phyloP scores from a whole-genome alignment of 306 rosid genomes.

The Lupinus albus region DNA sequence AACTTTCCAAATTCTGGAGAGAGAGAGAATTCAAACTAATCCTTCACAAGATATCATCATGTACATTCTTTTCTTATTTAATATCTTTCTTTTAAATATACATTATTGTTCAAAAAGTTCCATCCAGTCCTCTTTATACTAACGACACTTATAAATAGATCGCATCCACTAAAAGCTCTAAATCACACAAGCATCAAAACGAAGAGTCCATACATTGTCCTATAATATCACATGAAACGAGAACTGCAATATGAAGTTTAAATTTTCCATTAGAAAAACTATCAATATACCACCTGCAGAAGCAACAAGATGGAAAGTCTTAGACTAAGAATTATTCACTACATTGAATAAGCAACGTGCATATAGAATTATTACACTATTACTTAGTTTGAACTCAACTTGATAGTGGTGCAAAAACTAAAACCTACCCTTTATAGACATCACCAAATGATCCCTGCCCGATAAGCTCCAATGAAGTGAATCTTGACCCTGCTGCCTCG shows the following conservation, averaged over 20 bases:
- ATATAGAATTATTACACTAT: slow-evolving; percentile 19
- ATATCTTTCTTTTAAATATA: neutral
- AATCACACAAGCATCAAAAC: slow-evolving; percentile 28
- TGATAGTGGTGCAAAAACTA: slow-evolving; percentile 26
- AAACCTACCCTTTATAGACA: slow-evolving; percentile 88
- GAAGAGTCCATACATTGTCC: slow-evolving; percentile 13
- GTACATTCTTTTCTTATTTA: neutral
- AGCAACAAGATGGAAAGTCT: slow-evolving; percentile 26
- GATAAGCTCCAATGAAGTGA: slow-evolving; percentile 81
- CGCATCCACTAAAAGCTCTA: slow-evolving; percentile 13
- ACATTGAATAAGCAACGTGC: slow-evolving; percentile 28
- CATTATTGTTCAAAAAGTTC: slow-evolving; percentile 5
- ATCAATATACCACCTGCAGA: slow-evolving; percentile 27
- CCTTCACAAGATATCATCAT: slow-evolving; percentile 16
- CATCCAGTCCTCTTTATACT: neutral
- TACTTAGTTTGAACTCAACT: slow-evolving; percentile 1
- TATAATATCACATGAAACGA: slow-evolving; percentile 13
- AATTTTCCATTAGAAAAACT: neutral
- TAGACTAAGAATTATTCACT: slow-evolving; percentile 13
- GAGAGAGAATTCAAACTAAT: slow-evolving; percentile 27
- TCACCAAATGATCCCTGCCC: slow-evolving; percentile 98
- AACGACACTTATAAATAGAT: slow-evolving; percentile 1
- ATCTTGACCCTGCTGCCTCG: slow-evolving; percentile 88
- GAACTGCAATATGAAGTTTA: slow-evolving; percentile 17
- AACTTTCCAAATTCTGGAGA: slow-evolving; percentile 14